Base-by-base conservation (phyloP, 805 yeast species). In the Pichia sporocuriosa region DNA sequence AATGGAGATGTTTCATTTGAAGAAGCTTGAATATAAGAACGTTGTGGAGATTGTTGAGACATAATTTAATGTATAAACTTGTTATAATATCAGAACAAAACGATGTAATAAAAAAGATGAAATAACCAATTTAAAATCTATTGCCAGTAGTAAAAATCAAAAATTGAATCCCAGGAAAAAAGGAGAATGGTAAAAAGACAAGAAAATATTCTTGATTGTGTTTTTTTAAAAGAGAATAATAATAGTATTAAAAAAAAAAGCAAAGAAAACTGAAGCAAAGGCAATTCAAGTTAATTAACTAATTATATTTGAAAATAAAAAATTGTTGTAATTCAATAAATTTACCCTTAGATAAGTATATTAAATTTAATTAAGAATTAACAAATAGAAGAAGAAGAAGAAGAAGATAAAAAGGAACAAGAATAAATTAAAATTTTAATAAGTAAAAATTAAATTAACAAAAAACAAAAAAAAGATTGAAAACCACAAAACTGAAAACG, bases 1-100 rank as follows among this genome's bases (percentile, higher is more conserved):
- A 33, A 12, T 8, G 40, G 41, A 10, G 41, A 32, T 4, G 45
- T 41, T 44, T 50, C 32, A 32, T 28, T 38, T 23, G 38, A 37
- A 25, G 40, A 31, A 3, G 37, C 13, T 15, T 23, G 28, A 9
- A 25, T 17, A 20, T 32, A 31, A 13, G 7, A 20, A 10, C 17
- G 17, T 25, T 35, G 29, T 15, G 43, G 39, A 4, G 43, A 35
- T 16, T 34, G 34, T 17, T 21, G 26, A 12, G 31, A 3, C 32
- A 27, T 26, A 11, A 6, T 17, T 9, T 11, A 17, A 24, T 4
- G 28, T 22, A 10, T n/a, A 23, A 4, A 16, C 22, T 15, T 15
- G 20, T 15, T 16, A 16, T 15, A 29, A 29, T n/a, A n/a, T n/a
- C n/a, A n/a, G 20, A 29, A 29, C n/a, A 26, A 6, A 26, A 26